Conservation (phyloP, 1,284 basidiomycete genomes). For the Paramarasmius palmivorus region DNA sequence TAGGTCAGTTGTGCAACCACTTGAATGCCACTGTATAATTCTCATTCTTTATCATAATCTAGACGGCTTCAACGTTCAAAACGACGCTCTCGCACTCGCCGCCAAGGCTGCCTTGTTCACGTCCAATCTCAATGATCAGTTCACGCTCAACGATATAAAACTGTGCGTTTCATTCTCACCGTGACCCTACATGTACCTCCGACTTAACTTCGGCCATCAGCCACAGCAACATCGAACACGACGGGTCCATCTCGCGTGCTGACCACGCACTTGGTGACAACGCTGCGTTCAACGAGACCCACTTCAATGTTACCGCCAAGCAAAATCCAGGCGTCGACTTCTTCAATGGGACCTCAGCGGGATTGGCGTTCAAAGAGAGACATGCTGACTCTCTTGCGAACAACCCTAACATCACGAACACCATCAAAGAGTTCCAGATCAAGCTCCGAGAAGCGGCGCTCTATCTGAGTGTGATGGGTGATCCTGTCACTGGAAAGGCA, state of each 20-base stretch:
- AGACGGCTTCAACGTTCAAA: constrained; percentile 18
- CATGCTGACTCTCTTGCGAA: constrained; percentile 11
- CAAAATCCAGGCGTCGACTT: constrained; percentile 20
- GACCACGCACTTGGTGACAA: constrained; percentile 19
- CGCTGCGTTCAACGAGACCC: constrained; percentile 19
- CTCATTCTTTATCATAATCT: constrained; percentile 17
- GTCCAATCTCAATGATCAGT: constrained; percentile 2
- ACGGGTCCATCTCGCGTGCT: constrained; percentile 18
- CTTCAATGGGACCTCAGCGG: constrained; percentile 20
- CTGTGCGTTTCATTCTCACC: constrained; percentile 8
- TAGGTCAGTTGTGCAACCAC: neutral
- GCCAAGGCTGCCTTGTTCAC: constrained; percentile 16
- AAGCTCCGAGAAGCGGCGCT: constrained; percentile 16
- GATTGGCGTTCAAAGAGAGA: constrained; percentile 12
- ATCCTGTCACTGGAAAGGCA: constrained; percentile 17
- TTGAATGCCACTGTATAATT: neutral
- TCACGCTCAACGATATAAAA: constrained; percentile 13
- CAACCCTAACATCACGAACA: constrained; percentile 18
- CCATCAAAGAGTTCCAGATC: constrained; percentile 15
- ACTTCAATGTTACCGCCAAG: constrained; percentile 17
- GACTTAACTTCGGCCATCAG: constrained; percentile 5
- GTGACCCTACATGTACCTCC: neutral
- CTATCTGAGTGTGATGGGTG: constrained; percentile 22
- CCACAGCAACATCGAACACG: constrained; percentile 21
- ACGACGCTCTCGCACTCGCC: constrained; percentile 5